Conservation (phyloP, 2,329 filamentous ascomycete genomes). For the Phoma herbarum region DNA sequence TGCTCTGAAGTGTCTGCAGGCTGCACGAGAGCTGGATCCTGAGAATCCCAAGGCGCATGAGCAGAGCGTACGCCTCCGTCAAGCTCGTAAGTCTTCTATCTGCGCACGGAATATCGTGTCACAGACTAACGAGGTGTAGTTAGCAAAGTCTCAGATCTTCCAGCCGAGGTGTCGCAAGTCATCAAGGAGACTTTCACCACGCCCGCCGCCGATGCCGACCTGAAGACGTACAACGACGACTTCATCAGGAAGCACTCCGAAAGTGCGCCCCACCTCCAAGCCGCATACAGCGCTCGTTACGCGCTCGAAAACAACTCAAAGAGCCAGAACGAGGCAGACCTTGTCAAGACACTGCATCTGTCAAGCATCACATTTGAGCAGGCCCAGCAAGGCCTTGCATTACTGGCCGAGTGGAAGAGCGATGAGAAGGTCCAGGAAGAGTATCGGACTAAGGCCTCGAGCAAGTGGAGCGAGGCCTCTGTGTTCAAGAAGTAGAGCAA, state of each 20-base stretch:
- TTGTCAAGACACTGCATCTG: constrained; percentile 67
- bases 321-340: constrained; percentile 66
- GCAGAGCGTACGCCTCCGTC: constrained; percentile 74
- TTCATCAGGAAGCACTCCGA: constrained; percentile 70
- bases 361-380: constrained; percentile 63
- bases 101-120: not conserved
- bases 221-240: constrained; percentile 71
- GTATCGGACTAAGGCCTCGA: constrained; percentile 55
- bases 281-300: constrained; percentile 68
- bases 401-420: constrained; percentile 63
- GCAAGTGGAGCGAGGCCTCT: constrained; percentile 52
- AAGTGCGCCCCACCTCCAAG: constrained; percentile 69
- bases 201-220: constrained; percentile 63
- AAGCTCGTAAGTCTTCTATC: constrained; percentile 55
- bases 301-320: constrained; percentile 66
- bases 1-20: constrained; percentile 84
- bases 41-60: constrained; percentile 77
- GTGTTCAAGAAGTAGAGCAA: constrained; percentile 41
- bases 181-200: constrained; percentile 73
- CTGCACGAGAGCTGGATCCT: constrained; percentile 73
- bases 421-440: constrained; percentile 58
- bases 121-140: constrained; percentile 31
- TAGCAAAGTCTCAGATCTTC: constrained; percentile 56
- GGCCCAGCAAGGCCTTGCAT: constrained; percentile 62
- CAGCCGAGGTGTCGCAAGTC: constrained; percentile 73